These are phyloP conservation scores for Dichotomopilus funicola DNA, from an alignment of 2,329 filamentous ascomycete species.

Conservation along the genomic window DNA sequence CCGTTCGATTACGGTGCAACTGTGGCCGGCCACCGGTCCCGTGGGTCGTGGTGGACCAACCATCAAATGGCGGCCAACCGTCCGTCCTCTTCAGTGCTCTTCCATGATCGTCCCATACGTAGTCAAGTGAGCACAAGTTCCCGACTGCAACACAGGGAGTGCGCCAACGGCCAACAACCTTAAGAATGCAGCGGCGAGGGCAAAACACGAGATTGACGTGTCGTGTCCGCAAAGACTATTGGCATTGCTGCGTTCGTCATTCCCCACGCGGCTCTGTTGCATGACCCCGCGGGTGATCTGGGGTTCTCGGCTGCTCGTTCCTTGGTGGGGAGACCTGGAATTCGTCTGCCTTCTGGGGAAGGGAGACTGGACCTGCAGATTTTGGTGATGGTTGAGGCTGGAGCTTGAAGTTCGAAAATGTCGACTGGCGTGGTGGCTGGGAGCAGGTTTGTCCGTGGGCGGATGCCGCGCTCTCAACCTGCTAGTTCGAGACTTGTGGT, in stretches of 20 bases:
- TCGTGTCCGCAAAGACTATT: background rate
- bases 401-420: no score
- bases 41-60: background rate
- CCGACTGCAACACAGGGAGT: background rate
- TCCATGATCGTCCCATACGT: background rate
- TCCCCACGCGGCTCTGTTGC: constrained; percentile 7
- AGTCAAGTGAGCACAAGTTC: constrained; percentile 2
- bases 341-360: constrained; percentile 10
- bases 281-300: no score
- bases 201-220: constrained; percentile 12
- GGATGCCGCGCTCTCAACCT: background rate
- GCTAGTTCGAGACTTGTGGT: background rate
- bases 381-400: background rate
- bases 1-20: background rate
- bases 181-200: background rate
- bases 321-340: background rate
- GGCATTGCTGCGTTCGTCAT: constrained; percentile 10
- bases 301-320: background rate
- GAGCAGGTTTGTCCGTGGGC: no score
- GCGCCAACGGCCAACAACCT: background rate
- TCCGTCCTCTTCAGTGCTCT: background rate
- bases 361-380: background rate
- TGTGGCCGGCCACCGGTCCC: no score
- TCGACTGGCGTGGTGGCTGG: no score
- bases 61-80: background rate